A percentile compares a stretch with the other conserved stretches of the same genome.
Evolutionary conservation across 192 early-diverging fungal species (phyloP).

Genomic region (Coemansia sp.): DNA sequence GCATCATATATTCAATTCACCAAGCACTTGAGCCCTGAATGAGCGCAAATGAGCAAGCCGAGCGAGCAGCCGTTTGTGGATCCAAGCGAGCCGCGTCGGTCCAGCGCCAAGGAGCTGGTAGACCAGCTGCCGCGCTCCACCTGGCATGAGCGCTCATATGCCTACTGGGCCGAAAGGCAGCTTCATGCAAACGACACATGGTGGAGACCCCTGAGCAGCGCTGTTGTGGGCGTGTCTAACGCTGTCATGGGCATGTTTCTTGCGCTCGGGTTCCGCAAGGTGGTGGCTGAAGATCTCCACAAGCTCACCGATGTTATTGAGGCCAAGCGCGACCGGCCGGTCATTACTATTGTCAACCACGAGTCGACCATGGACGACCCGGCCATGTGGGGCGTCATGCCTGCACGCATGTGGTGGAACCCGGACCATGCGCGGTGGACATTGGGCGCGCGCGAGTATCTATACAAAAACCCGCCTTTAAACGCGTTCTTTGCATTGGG

Average conservation of each 20-base stretch:
- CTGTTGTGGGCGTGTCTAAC: constrained; percentile 20
- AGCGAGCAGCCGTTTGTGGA: background rate
- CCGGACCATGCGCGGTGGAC: constrained; percentile 69
- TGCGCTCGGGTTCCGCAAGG: constrained; percentile 30
- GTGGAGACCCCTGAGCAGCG: constrained; percentile 43
- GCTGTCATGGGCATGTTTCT: constrained; percentile 19
- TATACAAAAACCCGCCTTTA: constrained; percentile 61
- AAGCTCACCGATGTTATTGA: constrained; percentile 56
- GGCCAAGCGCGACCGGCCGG: constrained; percentile 53
- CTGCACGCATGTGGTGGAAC: constrained; percentile 50
- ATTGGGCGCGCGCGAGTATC: constrained; percentile 82
- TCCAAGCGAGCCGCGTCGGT: background rate
- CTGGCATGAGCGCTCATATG: constrained; percentile 40
- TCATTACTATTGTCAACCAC: constrained; percentile 77
- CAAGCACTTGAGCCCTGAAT: background rate
- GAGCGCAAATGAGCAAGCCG: background rate
- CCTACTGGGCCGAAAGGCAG: constrained; percentile 41
- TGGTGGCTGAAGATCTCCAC: constrained; percentile 55
- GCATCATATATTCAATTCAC: background rate
- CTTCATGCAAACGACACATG: constrained; percentile 14
- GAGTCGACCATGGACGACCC: constrained; percentile 71
- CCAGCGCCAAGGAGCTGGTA: constrained; percentile 17
- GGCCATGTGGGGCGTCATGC: constrained; percentile 68
- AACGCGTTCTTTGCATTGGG: constrained; percentile 70
- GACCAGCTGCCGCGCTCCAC: constrained; percentile 19